Conservation (phyloP, 768 basidiomycete genomes). For the Tubosaeta sp. region DNA sequence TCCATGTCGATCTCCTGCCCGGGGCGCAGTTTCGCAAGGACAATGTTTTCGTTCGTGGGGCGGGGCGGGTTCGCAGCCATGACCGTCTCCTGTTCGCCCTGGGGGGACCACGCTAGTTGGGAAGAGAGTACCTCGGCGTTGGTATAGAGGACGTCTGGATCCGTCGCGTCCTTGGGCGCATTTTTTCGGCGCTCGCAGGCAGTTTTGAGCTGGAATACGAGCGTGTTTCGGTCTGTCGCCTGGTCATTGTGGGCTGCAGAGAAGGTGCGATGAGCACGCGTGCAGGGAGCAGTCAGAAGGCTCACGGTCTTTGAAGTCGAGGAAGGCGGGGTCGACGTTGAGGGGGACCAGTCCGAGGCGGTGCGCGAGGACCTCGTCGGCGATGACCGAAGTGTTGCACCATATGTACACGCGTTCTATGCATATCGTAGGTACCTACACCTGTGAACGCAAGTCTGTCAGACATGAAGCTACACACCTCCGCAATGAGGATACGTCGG, state of each 20-base stretch:
- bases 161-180: conserved; percentile 47
- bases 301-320: conserved; percentile 53
- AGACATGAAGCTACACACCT: conserved; percentile 48
- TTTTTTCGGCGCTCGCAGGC: conserved; percentile 59
- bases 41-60: conserved; percentile 76
- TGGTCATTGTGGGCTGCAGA: conserved; percentile 42
- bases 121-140: conserved; percentile 67
- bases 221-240: conserved; percentile 84
- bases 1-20: conserved; percentile 86
- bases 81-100: conserved; percentile 71
- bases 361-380: conserved; percentile 90
- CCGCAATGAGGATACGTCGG: conserved; percentile 87
- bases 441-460: conserved; percentile 1
- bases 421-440: conserved; percentile 83
- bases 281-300: not conserved
- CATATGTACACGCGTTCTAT: conserved; percentile 90
- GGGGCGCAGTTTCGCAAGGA: conserved; percentile 87
- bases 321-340: conserved; percentile 72
- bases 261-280: not conserved
- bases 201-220: conserved; percentile 78
- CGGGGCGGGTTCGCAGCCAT: conserved; percentile 52
- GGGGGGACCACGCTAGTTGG: conserved; percentile 71
- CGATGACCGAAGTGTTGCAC: conserved; percentile 93
- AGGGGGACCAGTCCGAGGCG: conserved; percentile 91
- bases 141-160: conserved; percentile 63